phyloP scores from a whole-genome alignment of 2,329 filamentous ascomycete genomes.

The Didymella keratinophila region DNA sequence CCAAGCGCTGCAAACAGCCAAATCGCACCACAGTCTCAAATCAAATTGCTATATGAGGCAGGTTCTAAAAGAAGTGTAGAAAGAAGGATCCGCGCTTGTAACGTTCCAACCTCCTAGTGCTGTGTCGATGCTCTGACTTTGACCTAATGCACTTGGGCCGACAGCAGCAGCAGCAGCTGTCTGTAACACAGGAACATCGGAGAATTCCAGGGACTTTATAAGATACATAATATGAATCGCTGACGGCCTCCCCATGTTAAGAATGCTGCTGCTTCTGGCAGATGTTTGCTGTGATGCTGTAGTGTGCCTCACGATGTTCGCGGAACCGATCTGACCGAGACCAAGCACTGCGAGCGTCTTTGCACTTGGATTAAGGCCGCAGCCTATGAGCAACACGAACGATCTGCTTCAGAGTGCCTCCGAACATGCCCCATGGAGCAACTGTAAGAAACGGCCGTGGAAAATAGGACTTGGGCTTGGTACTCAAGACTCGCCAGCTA shows the following conservation, averaged over 20 bases:
- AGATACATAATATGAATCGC: neutral
- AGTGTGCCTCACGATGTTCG: neutral
- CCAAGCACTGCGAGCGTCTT: neutral
- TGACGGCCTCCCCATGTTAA: neutral
- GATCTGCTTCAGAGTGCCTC: neutral
- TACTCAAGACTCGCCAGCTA: neutral
- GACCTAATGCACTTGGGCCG: neutral
- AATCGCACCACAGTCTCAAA: neutral
- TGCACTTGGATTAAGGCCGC: neutral
- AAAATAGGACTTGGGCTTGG: neutral
- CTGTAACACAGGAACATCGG: too few species aligned
- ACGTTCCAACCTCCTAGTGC: constrained; percentile 6
- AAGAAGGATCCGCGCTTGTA: constrained; percentile 17
- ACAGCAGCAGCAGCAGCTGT: neutral
- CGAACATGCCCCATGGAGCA: neutral
- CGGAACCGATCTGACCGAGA: neutral
- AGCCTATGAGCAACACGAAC: neutral
- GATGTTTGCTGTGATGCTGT: neutral
- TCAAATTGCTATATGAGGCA: constrained; percentile 8
- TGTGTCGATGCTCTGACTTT: neutral
- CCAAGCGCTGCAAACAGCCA: constrained; percentile 9
- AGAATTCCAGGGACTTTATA: neutral
- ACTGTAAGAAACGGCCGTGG: too few species aligned
- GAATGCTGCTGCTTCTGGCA: neutral
- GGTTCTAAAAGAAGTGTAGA: constrained; percentile 5